phyloP scores from a whole-genome alignment of 176 grass and related monocot species.

The Musa schizocarpa region DNA sequence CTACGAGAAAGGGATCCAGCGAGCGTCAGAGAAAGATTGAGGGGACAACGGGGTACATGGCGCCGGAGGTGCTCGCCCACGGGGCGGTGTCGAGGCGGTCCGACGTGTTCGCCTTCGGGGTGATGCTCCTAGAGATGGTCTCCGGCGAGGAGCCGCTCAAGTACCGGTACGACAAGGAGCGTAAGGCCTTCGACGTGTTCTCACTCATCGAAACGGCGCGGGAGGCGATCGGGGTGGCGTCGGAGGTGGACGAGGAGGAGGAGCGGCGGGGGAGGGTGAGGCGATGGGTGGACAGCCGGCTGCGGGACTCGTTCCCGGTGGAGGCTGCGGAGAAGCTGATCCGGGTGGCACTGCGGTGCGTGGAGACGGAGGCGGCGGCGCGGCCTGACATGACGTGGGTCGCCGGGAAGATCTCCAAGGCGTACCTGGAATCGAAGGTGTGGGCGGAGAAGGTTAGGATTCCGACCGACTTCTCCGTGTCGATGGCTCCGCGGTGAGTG shows the following conservation, averaged over 20 bases:
- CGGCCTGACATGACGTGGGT: constrained; percentile 25
- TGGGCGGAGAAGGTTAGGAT: constrained; percentile 37
- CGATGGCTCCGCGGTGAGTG: constrained; percentile 26
- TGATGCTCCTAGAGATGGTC: constrained; percentile 46
- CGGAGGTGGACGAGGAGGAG: not conserved
- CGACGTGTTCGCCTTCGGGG: not conserved
- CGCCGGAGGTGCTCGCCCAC: constrained; percentile 16
- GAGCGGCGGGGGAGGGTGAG: constrained; percentile 25
- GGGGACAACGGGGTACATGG: constrained; percentile 23
- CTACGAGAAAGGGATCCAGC: not conserved
- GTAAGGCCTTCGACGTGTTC: constrained; percentile 26
- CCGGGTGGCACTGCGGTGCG: too few relatives aligned
- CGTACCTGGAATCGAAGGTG: constrained; percentile 32
- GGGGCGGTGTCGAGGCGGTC: constrained; percentile 11
- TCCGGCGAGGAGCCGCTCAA: constrained; percentile 37
- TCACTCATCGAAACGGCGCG: constrained; percentile 44
- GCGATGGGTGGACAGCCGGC: constrained; percentile 34
- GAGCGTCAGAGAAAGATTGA: constrained; percentile 13
- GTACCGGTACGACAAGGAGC: constrained; percentile 37
- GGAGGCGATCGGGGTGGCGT: constrained; percentile 18
- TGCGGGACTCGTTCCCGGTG: too few relatives aligned
- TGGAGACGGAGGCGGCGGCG: too few relatives aligned
- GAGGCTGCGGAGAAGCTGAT: too few relatives aligned
- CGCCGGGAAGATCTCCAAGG: constrained; percentile 49
- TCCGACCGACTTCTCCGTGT: constrained; percentile 6